These are phyloP conservation scores for Zoysia pacifica DNA, from an alignment of 176 grass and related monocot species.

Conservation along the genomic window DNA sequence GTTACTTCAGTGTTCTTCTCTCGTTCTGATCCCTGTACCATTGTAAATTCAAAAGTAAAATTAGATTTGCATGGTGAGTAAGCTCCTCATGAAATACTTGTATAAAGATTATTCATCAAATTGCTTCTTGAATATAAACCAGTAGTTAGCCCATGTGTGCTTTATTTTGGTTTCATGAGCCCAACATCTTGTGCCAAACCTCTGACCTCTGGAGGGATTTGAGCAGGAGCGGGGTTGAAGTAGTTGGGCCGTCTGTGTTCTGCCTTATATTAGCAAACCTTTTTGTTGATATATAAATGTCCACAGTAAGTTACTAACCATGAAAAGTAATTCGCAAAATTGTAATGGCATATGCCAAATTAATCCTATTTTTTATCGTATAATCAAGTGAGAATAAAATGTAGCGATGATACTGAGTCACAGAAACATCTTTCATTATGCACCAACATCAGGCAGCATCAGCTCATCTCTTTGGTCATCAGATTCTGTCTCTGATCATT, in stretches of 20 bases:
- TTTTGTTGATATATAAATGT: too few relatives aligned
- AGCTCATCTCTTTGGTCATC: neutral
- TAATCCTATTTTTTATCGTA: neutral
- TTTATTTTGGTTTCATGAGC: too few relatives aligned
- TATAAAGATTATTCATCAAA: too few relatives aligned
- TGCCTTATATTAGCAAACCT: neutral
- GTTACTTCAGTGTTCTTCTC: neutral
- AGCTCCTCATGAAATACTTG: neutral
- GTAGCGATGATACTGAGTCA: neutral
- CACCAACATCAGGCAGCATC: neutral
- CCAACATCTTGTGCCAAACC: too few relatives aligned
- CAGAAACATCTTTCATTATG: neutral
- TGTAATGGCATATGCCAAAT: too few relatives aligned
- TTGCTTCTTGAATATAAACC: neutral
- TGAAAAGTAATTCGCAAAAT: neutral
- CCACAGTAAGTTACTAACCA: neutral
- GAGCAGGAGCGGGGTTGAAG: neutral
- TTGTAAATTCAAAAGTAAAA: neutral
- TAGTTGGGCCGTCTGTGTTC: neutral
- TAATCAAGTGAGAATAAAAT: neutral
- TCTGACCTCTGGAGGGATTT: too few relatives aligned
- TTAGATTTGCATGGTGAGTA: neutral
- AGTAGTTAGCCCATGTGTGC: too few relatives aligned
- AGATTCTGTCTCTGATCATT: neutral
- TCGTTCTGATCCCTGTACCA: neutral